Percentiles rank a stretch among this genome's conserved stretches.
Conservation (phyloP, 306 rosid genomes). For the Quercus ilex region DNA sequence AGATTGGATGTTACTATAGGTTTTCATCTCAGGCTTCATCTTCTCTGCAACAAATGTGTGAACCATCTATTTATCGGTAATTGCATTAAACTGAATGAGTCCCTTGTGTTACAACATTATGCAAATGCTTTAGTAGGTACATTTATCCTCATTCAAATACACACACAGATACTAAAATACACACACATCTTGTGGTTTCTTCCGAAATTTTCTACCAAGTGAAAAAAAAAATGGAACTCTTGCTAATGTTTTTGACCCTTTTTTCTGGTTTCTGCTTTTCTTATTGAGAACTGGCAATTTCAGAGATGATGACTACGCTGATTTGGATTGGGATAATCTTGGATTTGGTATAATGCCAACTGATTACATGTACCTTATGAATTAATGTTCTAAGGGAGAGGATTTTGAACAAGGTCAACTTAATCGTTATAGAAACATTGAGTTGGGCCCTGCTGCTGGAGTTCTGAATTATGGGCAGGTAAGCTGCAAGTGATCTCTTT, state of each 20-base stretch:
- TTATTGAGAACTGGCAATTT: background rate
- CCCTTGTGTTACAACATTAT: background rate
- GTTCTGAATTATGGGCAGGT: conserved; percentile 94
- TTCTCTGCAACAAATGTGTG: conserved; percentile 16
- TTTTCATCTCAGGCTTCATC: conserved; percentile 12
- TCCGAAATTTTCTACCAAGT: too few species aligned
- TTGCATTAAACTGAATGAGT: background rate
- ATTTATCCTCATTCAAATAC: too few species aligned
- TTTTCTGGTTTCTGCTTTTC: background rate
- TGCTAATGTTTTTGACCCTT: background rate
- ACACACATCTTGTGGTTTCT: too few species aligned
- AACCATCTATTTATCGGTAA: conserved; percentile 8
- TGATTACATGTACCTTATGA: conserved; percentile 67
- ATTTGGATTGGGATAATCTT: conserved; percentile 74
- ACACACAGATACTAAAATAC: too few species aligned
- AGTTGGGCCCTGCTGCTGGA: conserved; percentile 78
- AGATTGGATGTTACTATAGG: conserved; percentile 14
- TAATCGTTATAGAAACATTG: conserved; percentile 55
- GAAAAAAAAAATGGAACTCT: too few species aligned
- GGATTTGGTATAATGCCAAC: conserved; percentile 73
- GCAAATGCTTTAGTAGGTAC: background rate
- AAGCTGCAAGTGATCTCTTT: background rate
- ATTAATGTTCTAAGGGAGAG: conserved; percentile 39
- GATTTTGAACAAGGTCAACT: conserved; percentile 57
- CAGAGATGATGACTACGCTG: conserved; percentile 51